phyloP scores from a whole-genome alignment of 306 rosid species.

The Castanea sativa region DNA sequence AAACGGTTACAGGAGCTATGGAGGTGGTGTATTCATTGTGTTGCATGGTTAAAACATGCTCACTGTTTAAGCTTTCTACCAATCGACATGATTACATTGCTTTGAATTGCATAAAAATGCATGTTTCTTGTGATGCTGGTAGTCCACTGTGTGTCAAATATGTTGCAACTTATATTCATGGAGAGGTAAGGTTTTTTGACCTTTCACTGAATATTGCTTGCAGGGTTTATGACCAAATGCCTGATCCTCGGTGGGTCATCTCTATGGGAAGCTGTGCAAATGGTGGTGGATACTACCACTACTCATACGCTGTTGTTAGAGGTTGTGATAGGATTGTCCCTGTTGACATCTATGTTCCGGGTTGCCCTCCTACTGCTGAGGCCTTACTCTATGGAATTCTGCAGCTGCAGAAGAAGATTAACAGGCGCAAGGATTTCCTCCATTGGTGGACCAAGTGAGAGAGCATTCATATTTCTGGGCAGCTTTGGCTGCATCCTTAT shows the following conservation, averaged over 20 bases:
- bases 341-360: constrained; percentile 92
- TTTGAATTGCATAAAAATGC: neutral
- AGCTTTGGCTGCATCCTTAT: constrained; percentile 35
- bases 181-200: neutral
- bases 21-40: neutral
- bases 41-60: neutral
- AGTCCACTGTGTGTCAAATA: neutral
- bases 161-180: neutral
- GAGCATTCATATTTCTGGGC: constrained; percentile 24
- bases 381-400: constrained; percentile 91
- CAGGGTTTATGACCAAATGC: constrained; percentile 99
- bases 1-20: neutral
- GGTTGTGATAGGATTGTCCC: constrained; percentile 98
- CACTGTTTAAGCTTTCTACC: neutral
- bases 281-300: constrained; percentile 99
- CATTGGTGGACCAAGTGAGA: constrained; percentile 96
- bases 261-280: constrained; percentile 99
- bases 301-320: constrained; percentile 88
- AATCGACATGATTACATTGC: neutral
- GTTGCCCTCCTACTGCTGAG: constrained; percentile 99
- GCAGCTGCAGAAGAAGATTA: constrained; percentile 97
- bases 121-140: neutral
- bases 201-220: constrained; percentile 14
- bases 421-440: constrained; percentile 96
- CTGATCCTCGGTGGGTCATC: constrained; percentile 97